Conservation (phyloP, 441 rosid species). For the Populus hybrid region DNA sequence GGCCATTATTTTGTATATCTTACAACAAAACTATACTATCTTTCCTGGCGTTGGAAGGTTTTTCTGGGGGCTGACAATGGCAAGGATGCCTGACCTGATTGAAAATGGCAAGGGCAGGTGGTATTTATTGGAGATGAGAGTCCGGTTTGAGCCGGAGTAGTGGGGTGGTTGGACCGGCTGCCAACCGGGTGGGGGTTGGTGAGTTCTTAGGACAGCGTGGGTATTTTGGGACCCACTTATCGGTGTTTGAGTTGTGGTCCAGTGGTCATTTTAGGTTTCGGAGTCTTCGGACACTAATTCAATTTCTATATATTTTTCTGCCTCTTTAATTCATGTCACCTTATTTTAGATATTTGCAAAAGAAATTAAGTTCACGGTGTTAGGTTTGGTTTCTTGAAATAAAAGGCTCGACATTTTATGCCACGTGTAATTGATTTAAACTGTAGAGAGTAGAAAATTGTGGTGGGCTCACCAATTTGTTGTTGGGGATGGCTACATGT, state of each 20-base stretch:
- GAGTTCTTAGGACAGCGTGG: constrained; percentile 8
- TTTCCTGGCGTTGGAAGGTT: neutral
- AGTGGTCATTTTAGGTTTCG: neutral
- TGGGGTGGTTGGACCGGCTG: constrained; percentile 19
- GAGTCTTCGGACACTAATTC: neutral
- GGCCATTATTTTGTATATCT: constrained; percentile 35
- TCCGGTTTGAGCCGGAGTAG: constrained; percentile 25
- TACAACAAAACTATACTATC: neutral
- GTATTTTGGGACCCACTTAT: neutral
- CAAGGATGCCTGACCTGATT: neutral
- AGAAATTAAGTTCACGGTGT: neutral
- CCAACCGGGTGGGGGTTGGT: constrained; percentile 55
- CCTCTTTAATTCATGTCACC: neutral
- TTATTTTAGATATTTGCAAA: too few species aligned
- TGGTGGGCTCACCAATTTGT: too few species aligned
- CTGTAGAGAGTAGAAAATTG: neutral
- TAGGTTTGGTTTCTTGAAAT: neutral
- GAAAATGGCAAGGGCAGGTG: neutral
- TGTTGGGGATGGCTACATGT: too few species aligned
- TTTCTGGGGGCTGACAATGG: neutral
- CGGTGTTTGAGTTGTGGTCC: too few species aligned
- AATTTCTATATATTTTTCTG: too few species aligned
- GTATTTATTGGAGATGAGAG: constrained; percentile 25
- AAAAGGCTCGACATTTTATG: neutral
- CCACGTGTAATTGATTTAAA: neutral